A percentile compares a stretch with the other conserved stretches of the same genome.
Conservation (phyloP, 1,284 basidiomycete species). For the Cutaneotrichosporon sp. region DNA sequence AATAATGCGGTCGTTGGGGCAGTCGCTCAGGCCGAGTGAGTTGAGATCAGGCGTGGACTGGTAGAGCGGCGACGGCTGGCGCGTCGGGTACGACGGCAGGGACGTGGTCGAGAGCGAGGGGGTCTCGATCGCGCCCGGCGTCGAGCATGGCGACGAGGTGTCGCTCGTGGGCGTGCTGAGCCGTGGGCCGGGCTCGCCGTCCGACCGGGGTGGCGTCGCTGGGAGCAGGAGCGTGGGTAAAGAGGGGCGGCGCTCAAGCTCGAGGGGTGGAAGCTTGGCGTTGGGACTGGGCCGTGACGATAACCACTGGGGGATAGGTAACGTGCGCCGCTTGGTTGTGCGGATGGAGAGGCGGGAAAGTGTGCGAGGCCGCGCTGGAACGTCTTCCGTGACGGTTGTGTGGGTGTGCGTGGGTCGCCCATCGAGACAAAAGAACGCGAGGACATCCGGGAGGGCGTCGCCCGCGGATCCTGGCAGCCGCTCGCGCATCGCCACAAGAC, state of each 20-base stretch:
- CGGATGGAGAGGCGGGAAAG: constrained; percentile 19
- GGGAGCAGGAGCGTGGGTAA: constrained; percentile 24
- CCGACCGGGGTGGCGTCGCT: background rate
- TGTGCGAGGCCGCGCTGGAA: constrained; percentile 9
- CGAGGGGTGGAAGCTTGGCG: constrained; percentile 15
- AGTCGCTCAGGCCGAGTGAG: constrained; percentile 12
- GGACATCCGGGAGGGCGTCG: constrained; percentile 12
- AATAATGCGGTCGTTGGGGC: constrained; percentile 16
- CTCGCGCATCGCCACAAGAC: constrained; percentile 19
- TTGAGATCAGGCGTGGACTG: constrained; percentile 3
- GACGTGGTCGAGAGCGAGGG: background rate
- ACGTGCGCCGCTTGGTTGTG: constrained; percentile 21
- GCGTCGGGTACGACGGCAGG: background rate
- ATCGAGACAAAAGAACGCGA: constrained; percentile 20
- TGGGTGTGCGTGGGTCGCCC: background rate
- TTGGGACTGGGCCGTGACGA: constrained; percentile 19
- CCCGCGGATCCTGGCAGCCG: constrained; percentile 10
- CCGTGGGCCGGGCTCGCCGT: background rate
- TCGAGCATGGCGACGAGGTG: constrained; percentile 9
- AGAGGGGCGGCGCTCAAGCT: constrained; percentile 36
- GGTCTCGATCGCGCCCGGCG: background rate
- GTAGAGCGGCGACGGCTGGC: constrained; percentile 2
- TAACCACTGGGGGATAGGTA: constrained; percentile 30
- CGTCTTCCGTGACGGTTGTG: background rate
- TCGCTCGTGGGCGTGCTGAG: constrained; percentile 5